These are phyloP conservation scores for Solanum commersonii DNA, from an alignment of 257 asterid species.

Conservation along the genomic window DNA sequence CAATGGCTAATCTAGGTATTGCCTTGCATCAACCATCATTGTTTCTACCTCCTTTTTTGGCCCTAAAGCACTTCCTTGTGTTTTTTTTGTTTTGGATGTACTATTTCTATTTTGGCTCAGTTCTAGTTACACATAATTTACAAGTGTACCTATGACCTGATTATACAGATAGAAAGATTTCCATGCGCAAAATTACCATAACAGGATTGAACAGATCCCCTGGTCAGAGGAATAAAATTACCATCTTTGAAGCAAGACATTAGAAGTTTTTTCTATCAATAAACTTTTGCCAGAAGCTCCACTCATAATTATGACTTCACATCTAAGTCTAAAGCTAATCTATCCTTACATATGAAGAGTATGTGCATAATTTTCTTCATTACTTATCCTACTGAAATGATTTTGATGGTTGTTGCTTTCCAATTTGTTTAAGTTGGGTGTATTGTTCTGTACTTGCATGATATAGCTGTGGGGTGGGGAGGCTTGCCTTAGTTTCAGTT, in stretches of 20 bases:
- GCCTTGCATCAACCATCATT: neutral
- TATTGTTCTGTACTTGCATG: neutral
- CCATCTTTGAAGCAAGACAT: neutral
- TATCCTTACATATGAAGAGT: neutral
- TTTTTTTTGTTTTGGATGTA: neutral
- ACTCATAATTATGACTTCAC: neutral
- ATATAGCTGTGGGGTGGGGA: neutral
- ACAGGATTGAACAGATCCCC: neutral
- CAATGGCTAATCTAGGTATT: neutral
- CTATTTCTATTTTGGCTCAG: neutral
- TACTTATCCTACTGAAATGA: neutral
- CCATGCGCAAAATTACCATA: neutral
- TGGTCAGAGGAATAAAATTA: neutral
- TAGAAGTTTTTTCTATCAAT: neutral
- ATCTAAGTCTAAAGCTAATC: neutral
- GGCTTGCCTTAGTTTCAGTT: neutral
- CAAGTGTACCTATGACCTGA: neutral
- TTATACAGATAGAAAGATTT: neutral
- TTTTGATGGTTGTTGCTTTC: neutral
- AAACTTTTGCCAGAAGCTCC: neutral
- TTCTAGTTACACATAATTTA: neutral
- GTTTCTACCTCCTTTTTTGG: neutral
- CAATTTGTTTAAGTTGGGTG: neutral
- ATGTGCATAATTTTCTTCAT: neutral
- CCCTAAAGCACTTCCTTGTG: neutral